Percentiles rank a stretch among this genome's conserved stretches.
Evolutionary conservation across 2,329 filamentous ascomycete genomes (phyloP).

Genomic region (Clarireedia sp.): DNA sequence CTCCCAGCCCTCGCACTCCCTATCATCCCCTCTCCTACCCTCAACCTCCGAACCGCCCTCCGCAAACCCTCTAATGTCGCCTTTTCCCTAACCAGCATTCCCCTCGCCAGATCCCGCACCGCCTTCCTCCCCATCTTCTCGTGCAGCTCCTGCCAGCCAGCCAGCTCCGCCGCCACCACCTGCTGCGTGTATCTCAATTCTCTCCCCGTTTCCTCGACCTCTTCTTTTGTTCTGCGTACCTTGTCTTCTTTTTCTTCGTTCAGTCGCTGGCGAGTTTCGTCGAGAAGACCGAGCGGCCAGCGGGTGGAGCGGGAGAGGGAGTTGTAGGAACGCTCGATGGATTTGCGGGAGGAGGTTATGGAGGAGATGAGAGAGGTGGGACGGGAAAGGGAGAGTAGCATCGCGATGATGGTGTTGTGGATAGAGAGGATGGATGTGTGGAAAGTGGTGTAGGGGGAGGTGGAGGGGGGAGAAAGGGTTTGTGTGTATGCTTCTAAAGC

Average conservation of each 20-base stretch:
- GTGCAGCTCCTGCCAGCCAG: constrained; percentile 88
- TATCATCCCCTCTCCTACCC: background rate
- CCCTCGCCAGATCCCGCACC: constrained; percentile 66
- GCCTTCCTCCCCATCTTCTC: constrained; percentile 68
- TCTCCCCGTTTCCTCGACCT: constrained; percentile 65
- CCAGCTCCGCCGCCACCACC: constrained; percentile 83
- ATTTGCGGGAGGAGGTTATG: constrained; percentile 66
- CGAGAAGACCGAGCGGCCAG: constrained; percentile 75
- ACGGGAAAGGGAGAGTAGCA: constrained; percentile 69
- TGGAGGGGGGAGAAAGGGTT: constrained; percentile 57
- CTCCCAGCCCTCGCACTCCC: background rate
- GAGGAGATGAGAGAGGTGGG: constrained; percentile 70
- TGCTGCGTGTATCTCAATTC: constrained; percentile 90
- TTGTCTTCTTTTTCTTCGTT: constrained; percentile 80
- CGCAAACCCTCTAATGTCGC: constrained; percentile 73
- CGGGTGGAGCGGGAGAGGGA: constrained; percentile 66
- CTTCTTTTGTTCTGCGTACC: constrained; percentile 59
- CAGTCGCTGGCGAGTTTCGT: constrained; percentile 76
- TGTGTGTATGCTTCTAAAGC: constrained; percentile 68
- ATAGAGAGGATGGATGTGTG: constrained; percentile 71
- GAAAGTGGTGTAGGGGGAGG: constrained; percentile 64
- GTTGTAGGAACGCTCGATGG: constrained; percentile 69
- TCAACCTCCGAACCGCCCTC: constrained; percentile 58
- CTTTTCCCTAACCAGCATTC: constrained; percentile 72
- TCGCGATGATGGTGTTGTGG: constrained; percentile 75